Conservation (phyloP, 257 asterid genomes). For the Solanum chilense region DNA sequence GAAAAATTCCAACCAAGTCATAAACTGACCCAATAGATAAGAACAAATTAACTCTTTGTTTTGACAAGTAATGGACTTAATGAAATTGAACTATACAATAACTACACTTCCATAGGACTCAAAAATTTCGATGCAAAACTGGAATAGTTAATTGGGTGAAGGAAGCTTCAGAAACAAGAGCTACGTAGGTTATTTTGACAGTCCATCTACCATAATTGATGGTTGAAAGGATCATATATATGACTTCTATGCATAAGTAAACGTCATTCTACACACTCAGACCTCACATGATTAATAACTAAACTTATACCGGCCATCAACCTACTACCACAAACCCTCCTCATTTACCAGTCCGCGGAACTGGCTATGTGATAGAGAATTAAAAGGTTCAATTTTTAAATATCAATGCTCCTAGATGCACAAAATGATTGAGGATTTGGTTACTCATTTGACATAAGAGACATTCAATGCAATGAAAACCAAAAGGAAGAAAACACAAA, state of each 20-base stretch:
- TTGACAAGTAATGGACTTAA: constrained; percentile 8
- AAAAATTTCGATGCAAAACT: neutral
- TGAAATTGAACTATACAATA: neutral
- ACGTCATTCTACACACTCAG: neutral
- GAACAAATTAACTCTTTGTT: constrained; percentile 19
- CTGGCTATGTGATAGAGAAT: neutral
- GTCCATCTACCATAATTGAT: neutral
- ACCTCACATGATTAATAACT: neutral
- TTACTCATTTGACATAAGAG: neutral
- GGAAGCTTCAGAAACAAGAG: neutral
- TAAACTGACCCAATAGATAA: constrained; percentile 43
- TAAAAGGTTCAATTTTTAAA: neutral
- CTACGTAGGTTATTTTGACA: neutral
- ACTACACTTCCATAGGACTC: neutral
- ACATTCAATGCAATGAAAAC: neutral
- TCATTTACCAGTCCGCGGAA: neutral
- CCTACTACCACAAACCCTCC: neutral
- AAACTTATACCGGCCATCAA: neutral
- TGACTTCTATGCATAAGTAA: neutral
- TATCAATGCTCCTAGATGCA: neutral
- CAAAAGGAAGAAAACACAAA: neutral
- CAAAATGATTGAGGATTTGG: neutral
- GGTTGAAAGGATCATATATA: neutral
- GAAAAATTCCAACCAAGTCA: constrained; percentile 64
- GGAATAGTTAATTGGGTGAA: neutral